Conservation (phyloP, 2,329 filamentous ascomycete genomes). For the Ceratocystis alfenasii region DNA sequence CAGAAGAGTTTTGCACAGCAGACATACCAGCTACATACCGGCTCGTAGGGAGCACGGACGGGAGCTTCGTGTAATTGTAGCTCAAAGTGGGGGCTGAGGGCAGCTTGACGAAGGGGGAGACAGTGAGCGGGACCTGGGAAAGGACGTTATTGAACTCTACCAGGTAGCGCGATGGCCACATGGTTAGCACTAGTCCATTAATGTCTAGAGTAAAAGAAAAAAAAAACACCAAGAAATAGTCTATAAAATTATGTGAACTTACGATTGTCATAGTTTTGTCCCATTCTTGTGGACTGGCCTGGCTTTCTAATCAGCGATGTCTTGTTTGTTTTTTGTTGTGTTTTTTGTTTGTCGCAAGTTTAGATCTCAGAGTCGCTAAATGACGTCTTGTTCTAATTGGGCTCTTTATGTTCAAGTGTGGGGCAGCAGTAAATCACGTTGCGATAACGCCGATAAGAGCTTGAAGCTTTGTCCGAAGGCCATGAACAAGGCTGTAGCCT, state of each 20-base stretch:
- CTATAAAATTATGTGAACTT: constrained; percentile 20
- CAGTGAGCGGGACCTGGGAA: constrained; percentile 82
- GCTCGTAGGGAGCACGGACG: constrained; percentile 59
- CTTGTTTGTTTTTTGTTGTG: not conserved
- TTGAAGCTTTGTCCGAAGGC: not conserved
- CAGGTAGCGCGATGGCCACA: not conserved
- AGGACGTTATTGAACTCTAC: constrained; percentile 72
- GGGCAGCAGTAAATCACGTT: constrained; percentile 21
- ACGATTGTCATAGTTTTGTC: constrained; percentile 28
- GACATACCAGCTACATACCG: constrained; percentile 36
- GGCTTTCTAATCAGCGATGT: not conserved
- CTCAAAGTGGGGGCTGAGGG: constrained; percentile 83
- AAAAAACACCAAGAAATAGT: not conserved
- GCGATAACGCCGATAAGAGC: constrained; percentile 24
- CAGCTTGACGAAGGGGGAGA: constrained; percentile 86
- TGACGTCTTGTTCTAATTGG: constrained; percentile 17
- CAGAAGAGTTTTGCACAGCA: constrained; percentile 21
- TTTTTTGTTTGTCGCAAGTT: not conserved
- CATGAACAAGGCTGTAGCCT: constrained; percentile 19
- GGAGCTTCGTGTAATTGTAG: constrained; percentile 87
- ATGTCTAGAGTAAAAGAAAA: not conserved
- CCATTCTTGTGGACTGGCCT: not conserved
- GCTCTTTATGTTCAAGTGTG: not conserved
- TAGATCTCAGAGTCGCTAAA: not conserved
- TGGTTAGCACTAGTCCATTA: not conserved